Conservation (phyloP, 1,284 basidiomycete genomes). For the Cutaneotrichosporon sp. region DNA sequence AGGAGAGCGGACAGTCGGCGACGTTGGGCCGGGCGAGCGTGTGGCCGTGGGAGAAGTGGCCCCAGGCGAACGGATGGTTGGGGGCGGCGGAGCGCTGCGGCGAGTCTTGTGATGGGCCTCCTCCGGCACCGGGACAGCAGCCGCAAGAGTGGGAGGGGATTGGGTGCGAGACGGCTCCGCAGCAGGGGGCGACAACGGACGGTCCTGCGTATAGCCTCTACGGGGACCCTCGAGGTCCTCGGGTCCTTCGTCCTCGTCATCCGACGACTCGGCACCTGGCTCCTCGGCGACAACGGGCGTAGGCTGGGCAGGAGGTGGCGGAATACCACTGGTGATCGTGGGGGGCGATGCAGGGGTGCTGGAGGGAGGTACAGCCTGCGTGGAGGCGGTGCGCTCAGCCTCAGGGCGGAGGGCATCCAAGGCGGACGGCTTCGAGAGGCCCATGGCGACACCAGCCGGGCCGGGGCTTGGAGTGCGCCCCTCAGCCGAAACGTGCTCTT, state of each 20-base stretch:
- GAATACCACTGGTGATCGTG: not conserved
- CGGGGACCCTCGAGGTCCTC: conserved; percentile 51
- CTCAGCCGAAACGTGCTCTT: not conserved
- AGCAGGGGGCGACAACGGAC: conserved; percentile 9
- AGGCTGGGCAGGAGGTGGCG: not conserved
- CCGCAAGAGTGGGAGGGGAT: not conserved
- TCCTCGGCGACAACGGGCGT: not conserved
- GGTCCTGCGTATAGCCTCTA: conserved; percentile 33
- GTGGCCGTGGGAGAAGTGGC: not conserved
- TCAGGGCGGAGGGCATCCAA: conserved; percentile 25
- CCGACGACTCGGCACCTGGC: conserved; percentile 19
- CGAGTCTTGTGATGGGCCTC: conserved; percentile 31
- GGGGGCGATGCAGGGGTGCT: conserved; percentile 34
- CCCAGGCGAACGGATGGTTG: conserved; percentile 14
- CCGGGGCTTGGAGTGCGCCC: not conserved
- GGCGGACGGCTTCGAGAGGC: not conserved
- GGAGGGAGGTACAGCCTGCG: conserved; percentile 38
- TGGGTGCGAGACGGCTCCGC: not conserved
- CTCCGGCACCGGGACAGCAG: not conserved
- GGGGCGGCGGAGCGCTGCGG: conserved; percentile 48
- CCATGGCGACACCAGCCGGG: not conserved
- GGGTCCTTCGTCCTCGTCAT: conserved; percentile 50
- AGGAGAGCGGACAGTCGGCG: not conserved
- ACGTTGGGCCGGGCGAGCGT: not conserved
- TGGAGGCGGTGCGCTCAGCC: conserved; percentile 38